These are phyloP conservation scores for Clonostachys rosea DNA, from an alignment of 2,329 filamentous ascomycete species.

Conservation along the genomic window DNA sequence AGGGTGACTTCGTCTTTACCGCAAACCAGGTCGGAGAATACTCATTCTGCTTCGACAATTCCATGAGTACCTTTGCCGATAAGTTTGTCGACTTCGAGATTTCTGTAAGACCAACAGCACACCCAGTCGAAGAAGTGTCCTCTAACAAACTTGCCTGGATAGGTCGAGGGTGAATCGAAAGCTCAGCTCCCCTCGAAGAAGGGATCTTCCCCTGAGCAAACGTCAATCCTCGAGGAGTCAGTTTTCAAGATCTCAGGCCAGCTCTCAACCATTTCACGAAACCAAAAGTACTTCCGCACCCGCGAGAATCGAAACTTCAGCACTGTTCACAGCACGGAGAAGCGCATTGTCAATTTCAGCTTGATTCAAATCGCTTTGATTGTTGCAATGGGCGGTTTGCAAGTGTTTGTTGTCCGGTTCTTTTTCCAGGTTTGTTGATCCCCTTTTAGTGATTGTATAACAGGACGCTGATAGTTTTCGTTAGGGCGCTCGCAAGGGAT, in stretches of 20 bases:
- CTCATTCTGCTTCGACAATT: constrained; percentile 96
- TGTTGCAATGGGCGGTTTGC: constrained; percentile 89
- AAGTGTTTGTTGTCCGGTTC: constrained; percentile 96
- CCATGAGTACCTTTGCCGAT: constrained; percentile 96
- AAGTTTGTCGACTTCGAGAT: constrained; percentile 99
- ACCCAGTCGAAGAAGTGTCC: background rate
- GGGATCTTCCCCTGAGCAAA: constrained; percentile 84
- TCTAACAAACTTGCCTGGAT: constrained; percentile 2
- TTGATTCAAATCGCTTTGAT: constrained; percentile 90
- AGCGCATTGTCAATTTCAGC: constrained; percentile 94
- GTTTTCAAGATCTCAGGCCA: constrained; percentile 93
- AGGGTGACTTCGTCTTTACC: constrained; percentile 97
- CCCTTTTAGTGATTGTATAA: background rate
- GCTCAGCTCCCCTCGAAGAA: constrained; percentile 83
- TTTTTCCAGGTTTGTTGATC: constrained; percentile 79
- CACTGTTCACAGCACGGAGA: constrained; percentile 93
- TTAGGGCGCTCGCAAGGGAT: constrained; percentile 63
- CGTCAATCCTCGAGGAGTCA: constrained; percentile 82
- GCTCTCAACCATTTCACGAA: constrained; percentile 88
- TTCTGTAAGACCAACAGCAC: constrained; percentile 39
- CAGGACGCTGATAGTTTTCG: background rate
- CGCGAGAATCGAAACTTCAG: constrained; percentile 98
- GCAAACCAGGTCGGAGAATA: constrained; percentile 86
- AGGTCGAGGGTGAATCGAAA: constrained; percentile 89
- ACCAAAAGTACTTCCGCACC: constrained; percentile 99